These are phyloP conservation scores for Aspergillaceae sp. DNA, from an alignment of 2,329 filamentous ascomycete genomes.

Conservation along the genomic window DNA sequence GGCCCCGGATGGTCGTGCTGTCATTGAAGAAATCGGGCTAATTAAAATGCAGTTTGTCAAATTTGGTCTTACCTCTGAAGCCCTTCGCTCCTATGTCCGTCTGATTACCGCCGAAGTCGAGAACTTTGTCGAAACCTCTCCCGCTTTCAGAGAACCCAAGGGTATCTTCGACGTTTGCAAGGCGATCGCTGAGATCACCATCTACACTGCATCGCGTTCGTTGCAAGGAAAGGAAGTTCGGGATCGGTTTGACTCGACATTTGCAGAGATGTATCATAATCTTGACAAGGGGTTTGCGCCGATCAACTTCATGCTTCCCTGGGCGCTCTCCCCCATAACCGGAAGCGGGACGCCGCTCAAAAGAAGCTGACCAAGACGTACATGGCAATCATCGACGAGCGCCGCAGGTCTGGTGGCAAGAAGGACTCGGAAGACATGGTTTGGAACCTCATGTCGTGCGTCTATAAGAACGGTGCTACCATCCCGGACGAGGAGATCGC, in stretches of 20 bases:
- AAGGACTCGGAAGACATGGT: slow-evolving; percentile 67
- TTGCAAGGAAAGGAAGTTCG: slow-evolving; percentile 80
- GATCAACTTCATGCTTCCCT: slow-evolving; percentile 83
- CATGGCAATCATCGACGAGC: slow-evolving; percentile 68
- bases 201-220: slow-evolving; percentile 79
- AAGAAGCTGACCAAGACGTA: slow-evolving; percentile 73
- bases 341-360: slow-evolving; percentile 69
- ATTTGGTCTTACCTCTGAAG: slow-evolving; percentile 53
- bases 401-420: slow-evolving; percentile 48
- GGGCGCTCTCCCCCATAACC: slow-evolving; percentile 82
- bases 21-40: too few relatives aligned
- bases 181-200: slow-evolving; percentile 76
- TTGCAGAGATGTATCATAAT: slow-evolving; percentile 77
- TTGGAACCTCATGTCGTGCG: slow-evolving; percentile 77
- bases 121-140: slow-evolving; percentile 60
- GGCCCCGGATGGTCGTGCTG: too few relatives aligned
- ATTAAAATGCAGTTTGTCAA: slow-evolving; percentile 46
- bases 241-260: slow-evolving; percentile 66
- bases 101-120: slow-evolving; percentile 69
- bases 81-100: slow-evolving; percentile 63
- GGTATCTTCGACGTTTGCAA: slow-evolving; percentile 65
- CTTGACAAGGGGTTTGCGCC: slow-evolving; percentile 84
- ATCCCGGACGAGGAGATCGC: slow-evolving; percentile 80
- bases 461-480: slow-evolving; percentile 70
- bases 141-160: slow-evolving; percentile 58